phyloP scores from a whole-genome alignment of 2,329 filamentous ascomycete genomes.

The Verticillium nubilum region DNA sequence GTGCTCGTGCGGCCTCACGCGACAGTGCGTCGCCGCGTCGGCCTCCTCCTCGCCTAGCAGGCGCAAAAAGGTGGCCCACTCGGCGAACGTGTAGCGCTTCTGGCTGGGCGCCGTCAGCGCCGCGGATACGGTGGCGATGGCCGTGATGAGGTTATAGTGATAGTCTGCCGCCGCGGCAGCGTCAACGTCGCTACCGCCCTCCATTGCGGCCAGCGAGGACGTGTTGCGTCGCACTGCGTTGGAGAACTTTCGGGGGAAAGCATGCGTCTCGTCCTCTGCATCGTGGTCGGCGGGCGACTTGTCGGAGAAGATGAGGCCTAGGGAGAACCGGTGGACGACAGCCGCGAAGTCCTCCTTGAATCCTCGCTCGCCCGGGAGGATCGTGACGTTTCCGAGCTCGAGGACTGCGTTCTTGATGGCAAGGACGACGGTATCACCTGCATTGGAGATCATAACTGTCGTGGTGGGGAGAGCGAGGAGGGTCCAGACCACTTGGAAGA shows the following conservation, averaged over 20 bases:
- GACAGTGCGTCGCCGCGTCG: slow-evolving; percentile 43
- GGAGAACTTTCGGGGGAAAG: not conserved
- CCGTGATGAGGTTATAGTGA: slow-evolving; percentile 62
- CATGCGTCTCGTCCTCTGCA: slow-evolving; percentile 25
- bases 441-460: slow-evolving; percentile 79
- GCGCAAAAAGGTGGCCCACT: slow-evolving; percentile 81
- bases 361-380: slow-evolving; percentile 51
- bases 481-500: slow-evolving; percentile 93
- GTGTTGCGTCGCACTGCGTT: slow-evolving; percentile 4
- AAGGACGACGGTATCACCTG: slow-evolving; percentile 77
- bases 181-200: not conserved
- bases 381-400: slow-evolving; percentile 52
- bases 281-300: not conserved
- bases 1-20: slow-evolving; percentile 20
- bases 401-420: slow-evolving; percentile 50
- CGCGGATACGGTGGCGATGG: slow-evolving; percentile 61
- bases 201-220: not conserved
- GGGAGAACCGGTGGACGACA: slow-evolving; percentile 16
- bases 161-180: slow-evolving; percentile 35
- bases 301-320: slow-evolving; percentile 5
- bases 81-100: slow-evolving; percentile 70
- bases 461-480: slow-evolving; percentile 80
- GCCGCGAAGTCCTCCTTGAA: slow-evolving; percentile 40
- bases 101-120: slow-evolving; percentile 54
- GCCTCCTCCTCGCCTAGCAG: slow-evolving; percentile 66